Evolutionary conservation across 2,329 filamentous ascomycete species (phyloP), one percentile per base, ranked within the genome.

Genomic region (Xylariomycetidae sp.): DNA sequence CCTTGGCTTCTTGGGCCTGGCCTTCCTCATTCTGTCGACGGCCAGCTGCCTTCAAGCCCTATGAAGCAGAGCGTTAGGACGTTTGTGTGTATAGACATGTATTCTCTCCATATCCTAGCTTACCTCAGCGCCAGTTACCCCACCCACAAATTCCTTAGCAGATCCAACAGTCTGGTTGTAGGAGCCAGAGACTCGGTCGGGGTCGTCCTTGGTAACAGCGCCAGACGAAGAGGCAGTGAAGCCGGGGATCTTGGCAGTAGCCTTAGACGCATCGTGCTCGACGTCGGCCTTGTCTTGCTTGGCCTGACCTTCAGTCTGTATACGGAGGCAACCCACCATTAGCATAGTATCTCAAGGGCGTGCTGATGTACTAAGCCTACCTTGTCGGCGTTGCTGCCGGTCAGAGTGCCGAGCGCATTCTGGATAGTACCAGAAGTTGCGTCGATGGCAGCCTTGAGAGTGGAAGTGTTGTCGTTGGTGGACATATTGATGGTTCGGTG

Each of bases 121-220:
- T 56, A 76, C 74, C 63, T 92, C 82, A 44, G 77, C 80, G 40
- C 89, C 90, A 16, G 90, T 46, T 5, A 90, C 50, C 13, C 81
- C 80, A 37, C 90, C 90, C 1, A 92, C 44, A 4, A 80, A 69
- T 58, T 96, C 87, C 69, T 96, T 96, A 27, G 81, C 81, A 1
- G 83, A 77, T 33, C 89, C 90, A n/a, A 89, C 55, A 5, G 88
- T 94, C 66, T 96, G 89, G 67, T 95, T 87, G 80, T 84, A 94
- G 13, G 73, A 72, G 27, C 90, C 89, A 13, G 76, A 58, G 15
- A 72, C 66, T 45, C 88, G 85, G 58, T 90, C 70, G 9, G 80
- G 69, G 61, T 86, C 70, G 61, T 95, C 87, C 47, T 76, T 72
- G 42, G 81, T 74, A 30, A 85, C 67, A 22, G 80, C 82, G 30